Evolutionary conservation across 2,329 filamentous ascomycete species (phyloP), one percentile per base, ranked within the genome.

Genomic region (Aspergillus pseudoglaucus): DNA sequence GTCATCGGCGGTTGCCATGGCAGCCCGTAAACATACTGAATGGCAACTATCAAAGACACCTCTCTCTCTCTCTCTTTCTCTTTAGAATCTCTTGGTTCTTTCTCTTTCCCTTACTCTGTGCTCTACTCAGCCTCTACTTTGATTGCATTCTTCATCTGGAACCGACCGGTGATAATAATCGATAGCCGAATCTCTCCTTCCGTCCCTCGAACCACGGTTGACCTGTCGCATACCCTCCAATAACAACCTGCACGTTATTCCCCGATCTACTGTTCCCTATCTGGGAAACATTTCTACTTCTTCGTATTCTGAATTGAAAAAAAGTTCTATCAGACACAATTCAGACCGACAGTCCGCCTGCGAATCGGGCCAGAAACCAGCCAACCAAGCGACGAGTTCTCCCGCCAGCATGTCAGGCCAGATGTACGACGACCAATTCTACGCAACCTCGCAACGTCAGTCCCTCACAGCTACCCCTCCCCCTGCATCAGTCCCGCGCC

Each of bases 391-490:
- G 25, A 30, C 25, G 17, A 39, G 15, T 39, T 20, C 37, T 57
- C 51, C 42, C 54, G 53, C 46, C 53, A 61, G 46, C 48, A 67
- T 67, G 64, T 59, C 59, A 46, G 62, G 61, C 47, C 56, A 61
- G 20, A 64, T 64, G 63, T 66, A 67, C 56, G 64, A 67, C 48
- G 65, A 68, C 50, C 66, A 77, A 62, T 75, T 58, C 53, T 62
- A 79, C 73, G 78, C 80, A 65, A 76, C 78, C 59, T 72, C 80
- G 53, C 76, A 76, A 58, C 78, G 79, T 60, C 80, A 80, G 64
- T 78, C 78, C 57, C 73, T 77, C 47, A 61, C 61, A 32, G 25
- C 25, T 5, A 65, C 69, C 40, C 60, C 66, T 50, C 65, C 70
- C 38, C 61, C 66, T 33, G 70, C 69, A 17, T 59, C 67, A 49